Evolutionary conservation across 169 alveolate species (phyloP).

Genomic region (Babesia microti): DNA sequence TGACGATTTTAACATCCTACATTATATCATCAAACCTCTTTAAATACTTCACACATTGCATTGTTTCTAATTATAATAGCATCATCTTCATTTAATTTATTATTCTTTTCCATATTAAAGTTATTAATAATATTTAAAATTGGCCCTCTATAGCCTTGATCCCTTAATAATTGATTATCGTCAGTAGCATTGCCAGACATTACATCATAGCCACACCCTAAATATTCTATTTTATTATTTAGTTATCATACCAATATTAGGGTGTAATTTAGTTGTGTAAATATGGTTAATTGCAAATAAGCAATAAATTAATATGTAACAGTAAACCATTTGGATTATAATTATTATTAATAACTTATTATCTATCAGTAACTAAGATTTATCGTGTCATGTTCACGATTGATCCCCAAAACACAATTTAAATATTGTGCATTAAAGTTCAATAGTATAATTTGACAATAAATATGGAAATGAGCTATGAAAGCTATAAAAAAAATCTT

Average conservation of each 20-base stretch:
- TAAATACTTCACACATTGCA: slow-evolving; percentile 23
- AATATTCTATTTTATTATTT: too few relatives aligned
- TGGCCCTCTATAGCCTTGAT: slow-evolving; percentile 30
- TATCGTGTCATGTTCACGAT: background rate
- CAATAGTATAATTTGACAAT: too few relatives aligned
- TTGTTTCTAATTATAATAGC: slow-evolving; percentile 21
- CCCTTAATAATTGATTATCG: slow-evolving; percentile 9
- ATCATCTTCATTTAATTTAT: background rate
- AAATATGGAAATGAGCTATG: too few relatives aligned
- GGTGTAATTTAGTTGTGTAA: too few relatives aligned
- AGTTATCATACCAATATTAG: too few relatives aligned
- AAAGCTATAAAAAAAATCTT: background rate
- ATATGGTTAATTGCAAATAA: too few relatives aligned
- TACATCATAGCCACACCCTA: slow-evolving; percentile 42
- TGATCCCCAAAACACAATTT: background rate
- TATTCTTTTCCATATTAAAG: background rate
- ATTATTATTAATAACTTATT: background rate
- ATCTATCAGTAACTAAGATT: background rate
- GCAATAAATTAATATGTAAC: too few relatives aligned
- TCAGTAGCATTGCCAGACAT: slow-evolving; percentile 9
- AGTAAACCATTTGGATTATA: too few relatives aligned
- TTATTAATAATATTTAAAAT: slow-evolving; percentile 12
- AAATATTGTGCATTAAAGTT: too few relatives aligned
- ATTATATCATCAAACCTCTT: slow-evolving; percentile 16
- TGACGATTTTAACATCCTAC: slow-evolving; percentile 16